Conservation (phyloP, 495 filamentous ascomycete genomes). For the Penicillium paxilli region DNA sequence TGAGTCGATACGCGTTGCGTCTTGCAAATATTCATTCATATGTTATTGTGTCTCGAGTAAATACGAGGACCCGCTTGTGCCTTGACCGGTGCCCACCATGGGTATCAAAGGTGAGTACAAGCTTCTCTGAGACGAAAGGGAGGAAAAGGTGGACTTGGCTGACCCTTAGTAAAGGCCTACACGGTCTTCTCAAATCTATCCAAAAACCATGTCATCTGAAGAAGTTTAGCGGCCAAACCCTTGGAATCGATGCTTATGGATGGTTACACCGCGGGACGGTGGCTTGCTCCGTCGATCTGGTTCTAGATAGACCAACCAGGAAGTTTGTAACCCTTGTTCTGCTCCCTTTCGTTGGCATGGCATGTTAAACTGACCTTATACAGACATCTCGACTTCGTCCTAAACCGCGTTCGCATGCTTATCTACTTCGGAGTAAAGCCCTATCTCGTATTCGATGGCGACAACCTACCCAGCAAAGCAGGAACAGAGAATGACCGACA, state of each 20-base stretch:
- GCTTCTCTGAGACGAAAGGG: not conserved
- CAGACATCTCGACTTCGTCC: constrained; percentile 89
- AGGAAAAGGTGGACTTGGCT: constrained; percentile 1
- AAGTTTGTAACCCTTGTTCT: constrained; percentile 58
- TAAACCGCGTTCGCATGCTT: constrained; percentile 90
- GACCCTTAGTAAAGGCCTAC: constrained; percentile 59
- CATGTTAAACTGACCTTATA: constrained; percentile 4
- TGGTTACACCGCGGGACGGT: constrained; percentile 96
- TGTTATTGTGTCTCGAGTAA: constrained; percentile 22
- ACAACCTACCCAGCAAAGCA: constrained; percentile 93
- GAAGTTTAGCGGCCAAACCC: constrained; percentile 82
- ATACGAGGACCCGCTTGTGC: constrained; percentile 33
- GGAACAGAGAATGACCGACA: constrained; percentile 76
- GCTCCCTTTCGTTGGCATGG: not conserved
- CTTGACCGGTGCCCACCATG: constrained; percentile 51
- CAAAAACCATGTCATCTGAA: constrained; percentile 85
- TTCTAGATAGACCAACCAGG: constrained; percentile 79
- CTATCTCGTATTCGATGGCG: constrained; percentile 94
- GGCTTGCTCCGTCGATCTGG: constrained; percentile 88
- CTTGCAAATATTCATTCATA: constrained; percentile 9
- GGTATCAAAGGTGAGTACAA: constrained; percentile 64
- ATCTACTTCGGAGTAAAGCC: constrained; percentile 88
- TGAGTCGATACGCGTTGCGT: constrained; percentile 3
- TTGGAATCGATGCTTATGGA: constrained; percentile 95
- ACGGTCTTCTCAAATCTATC: constrained; percentile 93